phyloP scores from a whole-genome alignment of 75 land plant genomes.

The Ceratopteris richardii region DNA sequence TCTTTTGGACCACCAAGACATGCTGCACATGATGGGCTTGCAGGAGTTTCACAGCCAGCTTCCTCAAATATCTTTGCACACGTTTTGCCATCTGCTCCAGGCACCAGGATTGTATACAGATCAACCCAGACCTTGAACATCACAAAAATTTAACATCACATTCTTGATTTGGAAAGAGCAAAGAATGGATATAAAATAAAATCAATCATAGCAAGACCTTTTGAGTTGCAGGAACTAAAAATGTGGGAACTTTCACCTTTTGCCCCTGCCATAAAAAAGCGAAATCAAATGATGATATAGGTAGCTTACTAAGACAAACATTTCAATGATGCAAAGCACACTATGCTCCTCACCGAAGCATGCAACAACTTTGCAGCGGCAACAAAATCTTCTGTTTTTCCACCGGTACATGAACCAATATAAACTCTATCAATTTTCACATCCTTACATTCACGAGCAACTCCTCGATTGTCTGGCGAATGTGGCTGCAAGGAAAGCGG shows the following conservation, averaged over 20 bases:
- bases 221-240: conserved; percentile 91
- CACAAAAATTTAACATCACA: not conserved
- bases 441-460: conserved; percentile 89
- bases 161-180: not conserved
- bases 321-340: not conserved
- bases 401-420: conserved; percentile 97
- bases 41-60: conserved; percentile 92
- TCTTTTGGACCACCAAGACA: conserved; percentile 94
- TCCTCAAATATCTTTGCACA: conserved; percentile 94
- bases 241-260: conserved; percentile 92
- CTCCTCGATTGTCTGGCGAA: conserved; percentile 94
- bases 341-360: conserved; percentile 41
- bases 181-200: no score
- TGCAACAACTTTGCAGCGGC: conserved; percentile 73
- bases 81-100: conserved; percentile 87
- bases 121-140: conserved; percentile 82
- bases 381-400: conserved; percentile 89
- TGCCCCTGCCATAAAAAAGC: conserved; percentile 43
- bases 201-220: no score
- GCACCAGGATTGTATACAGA: conserved; percentile 73
- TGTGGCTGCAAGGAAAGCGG: conserved; percentile 58
- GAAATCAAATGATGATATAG: not conserved
- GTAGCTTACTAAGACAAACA: not conserved
- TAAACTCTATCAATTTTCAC: conserved; percentile 92
- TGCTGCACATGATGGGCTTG: conserved; percentile 91